Base-by-base conservation (phyloP, 768 basidiomycete species). In the Kwoniella sp. region DNA sequence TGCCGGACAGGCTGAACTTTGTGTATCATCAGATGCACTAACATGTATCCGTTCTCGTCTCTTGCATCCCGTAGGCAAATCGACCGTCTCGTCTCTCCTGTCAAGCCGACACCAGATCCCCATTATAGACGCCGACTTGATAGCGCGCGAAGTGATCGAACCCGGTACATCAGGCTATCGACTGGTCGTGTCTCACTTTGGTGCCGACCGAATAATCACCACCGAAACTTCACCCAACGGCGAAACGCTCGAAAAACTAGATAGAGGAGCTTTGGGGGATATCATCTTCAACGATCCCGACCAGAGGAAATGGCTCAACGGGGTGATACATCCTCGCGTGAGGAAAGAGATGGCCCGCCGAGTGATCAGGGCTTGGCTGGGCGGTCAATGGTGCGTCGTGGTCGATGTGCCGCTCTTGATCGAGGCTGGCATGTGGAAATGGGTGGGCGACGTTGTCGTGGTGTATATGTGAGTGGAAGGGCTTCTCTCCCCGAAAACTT, bases 401-500 rank as follows among this genome's bases (percentile, higher is more conserved):
- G 81, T 98, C 70, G 96, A 98, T 79, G 90, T 96, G 4, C 96
- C 96, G 31, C 82, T 98, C 56, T 83, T 99, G 61, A 89, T 99
- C 62, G 96, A 99, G 78, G 88, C 90, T 0, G 89, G 89, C 1
- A 76, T 97, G 38, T 92, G 89, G 87, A 87, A 85, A 74, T 89
- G 86, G 85, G 89, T 93, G 51, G 93, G 88, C 2, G 85, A 86
- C 67, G 87, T 97, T 25, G 84, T 93, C 2, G 88, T 99, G 11
- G 93, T 96, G 4, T 94, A 92, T 76, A 96, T 93, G 95, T 96
- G 65, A 71, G 83, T 76, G 1, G 50, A 41, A 20, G 38, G 38
- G 38, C 38, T 9, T n/a, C n/a, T n/a, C n/a, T n/a, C n/a, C n/a
- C n/a, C n/a, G n/a, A n/a, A n/a, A n/a, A n/a, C n/a, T n/a, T n/a